These are phyloP conservation scores for Pseudoneurospora amorphoporcata DNA, from an alignment of 495 filamentous ascomycete genomes.

Conservation along the genomic window DNA sequence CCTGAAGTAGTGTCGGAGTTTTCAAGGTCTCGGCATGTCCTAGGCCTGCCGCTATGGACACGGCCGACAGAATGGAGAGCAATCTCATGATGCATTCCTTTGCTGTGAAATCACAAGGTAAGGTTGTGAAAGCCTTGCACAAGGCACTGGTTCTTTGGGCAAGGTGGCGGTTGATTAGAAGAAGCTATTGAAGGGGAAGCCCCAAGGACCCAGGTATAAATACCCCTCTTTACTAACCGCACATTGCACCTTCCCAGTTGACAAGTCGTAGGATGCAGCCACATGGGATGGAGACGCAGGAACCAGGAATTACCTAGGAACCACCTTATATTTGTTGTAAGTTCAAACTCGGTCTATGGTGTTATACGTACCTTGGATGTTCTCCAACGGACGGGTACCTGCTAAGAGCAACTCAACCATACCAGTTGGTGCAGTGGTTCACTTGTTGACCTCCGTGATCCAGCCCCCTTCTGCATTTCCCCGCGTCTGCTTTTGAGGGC, in stretches of 20 bases:
- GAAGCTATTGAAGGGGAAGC: too few species aligned
- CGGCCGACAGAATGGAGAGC: neutral
- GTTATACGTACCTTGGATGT: neutral
- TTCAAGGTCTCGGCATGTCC: neutral
- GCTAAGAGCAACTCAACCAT: neutral
- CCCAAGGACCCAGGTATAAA: too few species aligned
- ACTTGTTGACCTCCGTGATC: neutral
- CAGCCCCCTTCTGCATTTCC: neutral
- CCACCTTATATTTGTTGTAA: neutral
- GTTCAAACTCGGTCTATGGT: neutral
- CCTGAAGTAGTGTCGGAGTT: neutral
- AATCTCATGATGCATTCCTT: neutral
- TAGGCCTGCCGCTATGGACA: neutral
- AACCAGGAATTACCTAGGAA: neutral
- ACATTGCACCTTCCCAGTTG: neutral
- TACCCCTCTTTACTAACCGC: too few species aligned
- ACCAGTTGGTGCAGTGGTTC: neutral
- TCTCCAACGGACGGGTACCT: neutral
- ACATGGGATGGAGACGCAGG: neutral
- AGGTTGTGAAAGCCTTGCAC: neutral
- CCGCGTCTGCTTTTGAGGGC: neutral
- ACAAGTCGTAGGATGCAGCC: neutral
- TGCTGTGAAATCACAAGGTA: neutral
- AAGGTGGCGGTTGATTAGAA: too few species aligned
- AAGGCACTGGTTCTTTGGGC: too few species aligned